Evolutionary conservation across 1,284 basidiomycete species (phyloP).

Genomic region (Neonothopanus nambi): DNA sequence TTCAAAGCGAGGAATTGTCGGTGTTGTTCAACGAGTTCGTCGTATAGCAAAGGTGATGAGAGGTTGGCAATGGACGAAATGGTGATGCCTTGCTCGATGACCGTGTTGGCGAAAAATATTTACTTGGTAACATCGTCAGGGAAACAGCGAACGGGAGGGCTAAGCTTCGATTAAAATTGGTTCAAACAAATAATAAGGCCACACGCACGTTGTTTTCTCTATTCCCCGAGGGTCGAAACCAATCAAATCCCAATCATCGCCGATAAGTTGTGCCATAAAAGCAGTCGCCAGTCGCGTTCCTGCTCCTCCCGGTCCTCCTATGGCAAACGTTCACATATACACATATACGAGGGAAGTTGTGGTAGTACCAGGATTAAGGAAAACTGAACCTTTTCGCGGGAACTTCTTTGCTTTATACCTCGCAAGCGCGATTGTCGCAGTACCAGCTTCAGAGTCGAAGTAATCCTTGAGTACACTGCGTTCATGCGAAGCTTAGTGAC

Average conservation of each 20-base stretch:
- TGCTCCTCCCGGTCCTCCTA: constrained; percentile 31
- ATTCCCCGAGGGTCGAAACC: constrained; percentile 47
- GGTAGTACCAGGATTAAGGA: constrained; percentile 27
- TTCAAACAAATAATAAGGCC: not conserved
- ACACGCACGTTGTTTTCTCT: constrained; percentile 32
- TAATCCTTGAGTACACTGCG: constrained; percentile 34
- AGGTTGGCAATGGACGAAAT: constrained; percentile 28
- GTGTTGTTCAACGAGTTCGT: constrained; percentile 34
- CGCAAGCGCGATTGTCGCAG: constrained; percentile 29
- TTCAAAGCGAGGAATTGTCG: constrained; percentile 35
- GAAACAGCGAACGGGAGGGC: constrained; percentile 39
- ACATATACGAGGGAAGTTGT: not conserved
- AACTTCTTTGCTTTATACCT: constrained; percentile 24
- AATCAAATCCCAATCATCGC: constrained; percentile 38
- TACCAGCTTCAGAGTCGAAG: constrained; percentile 26
- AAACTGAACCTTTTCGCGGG: constrained; percentile 25
- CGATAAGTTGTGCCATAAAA: constrained; percentile 20
- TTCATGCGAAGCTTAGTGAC: not conserved
- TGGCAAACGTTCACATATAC: not conserved
- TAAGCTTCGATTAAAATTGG: constrained; percentile 12
- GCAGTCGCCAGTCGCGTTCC: constrained; percentile 20
- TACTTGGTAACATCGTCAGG: constrained; percentile 20
- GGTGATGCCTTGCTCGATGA: constrained; percentile 37
- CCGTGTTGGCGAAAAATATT: constrained; percentile 37
- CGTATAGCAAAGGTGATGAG: constrained; percentile 24